phyloP scores from a whole-genome alignment of 345 rosid genomes.

The Eucalyptus cladocalyx region DNA sequence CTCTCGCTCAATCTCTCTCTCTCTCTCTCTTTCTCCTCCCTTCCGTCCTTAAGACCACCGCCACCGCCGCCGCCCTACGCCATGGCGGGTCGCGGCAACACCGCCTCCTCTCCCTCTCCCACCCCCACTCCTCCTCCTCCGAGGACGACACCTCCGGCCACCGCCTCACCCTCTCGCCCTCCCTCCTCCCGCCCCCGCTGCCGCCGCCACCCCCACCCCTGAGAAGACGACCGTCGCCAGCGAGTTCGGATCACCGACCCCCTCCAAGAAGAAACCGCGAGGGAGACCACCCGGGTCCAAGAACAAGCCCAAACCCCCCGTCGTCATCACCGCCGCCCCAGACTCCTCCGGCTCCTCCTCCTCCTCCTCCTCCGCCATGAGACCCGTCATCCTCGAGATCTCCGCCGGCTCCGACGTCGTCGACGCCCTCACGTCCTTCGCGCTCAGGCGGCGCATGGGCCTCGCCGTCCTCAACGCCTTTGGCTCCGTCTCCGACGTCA shows the following conservation, averaged over 20 bases:
- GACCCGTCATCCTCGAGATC: conserved; percentile 35
- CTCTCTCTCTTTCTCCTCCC: not conserved
- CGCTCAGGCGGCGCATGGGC: conserved; percentile 9
- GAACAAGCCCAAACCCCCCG: conserved; percentile 49
- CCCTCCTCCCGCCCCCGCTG: not conserved
- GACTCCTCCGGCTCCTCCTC: not conserved
- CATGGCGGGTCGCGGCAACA: conserved; percentile 20
- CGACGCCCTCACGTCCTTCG: conserved; percentile 15
- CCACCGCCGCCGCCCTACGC: not conserved
- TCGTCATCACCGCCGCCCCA: conserved; percentile 11
- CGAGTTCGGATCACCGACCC: not conserved
- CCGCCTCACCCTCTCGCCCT: conserved; percentile 1
- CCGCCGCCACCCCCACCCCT: not conserved
- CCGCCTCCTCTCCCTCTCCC: conserved; percentile 20
- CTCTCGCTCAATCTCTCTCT: not conserved
- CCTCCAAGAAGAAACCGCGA: conserved; percentile 8
- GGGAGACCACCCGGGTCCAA: conserved; percentile 54
- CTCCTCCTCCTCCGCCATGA: conserved; percentile 24
- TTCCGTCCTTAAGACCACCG: not conserved
- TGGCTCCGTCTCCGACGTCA: conserved; percentile 30
- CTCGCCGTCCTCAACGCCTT: conserved; percentile 21
- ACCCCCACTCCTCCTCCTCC: not conserved
- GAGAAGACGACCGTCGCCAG: not conserved
- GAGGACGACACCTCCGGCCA: conserved; percentile 18
- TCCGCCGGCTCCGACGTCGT: conserved; percentile 37